These are phyloP conservation scores for Penicillium concentricum DNA, from an alignment of 2,329 filamentous ascomycete genomes.

Conservation along the genomic window DNA sequence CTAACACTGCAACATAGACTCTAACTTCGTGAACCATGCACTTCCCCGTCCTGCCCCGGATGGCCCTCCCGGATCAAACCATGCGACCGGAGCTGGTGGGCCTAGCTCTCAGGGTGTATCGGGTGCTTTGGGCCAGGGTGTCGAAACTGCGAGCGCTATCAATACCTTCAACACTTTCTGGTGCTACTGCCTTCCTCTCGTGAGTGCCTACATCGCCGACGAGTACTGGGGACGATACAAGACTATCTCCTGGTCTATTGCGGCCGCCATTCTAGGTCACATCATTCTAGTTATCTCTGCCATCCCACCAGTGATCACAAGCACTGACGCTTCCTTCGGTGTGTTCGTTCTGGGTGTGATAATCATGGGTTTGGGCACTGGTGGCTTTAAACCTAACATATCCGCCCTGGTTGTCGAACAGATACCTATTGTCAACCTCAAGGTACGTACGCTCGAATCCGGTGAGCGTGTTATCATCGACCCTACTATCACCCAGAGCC, in stretches of 20 bases:
- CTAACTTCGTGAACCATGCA: background rate
- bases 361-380: background rate
- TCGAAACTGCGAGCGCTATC: constrained; percentile 52
- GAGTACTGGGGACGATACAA: constrained; percentile 68
- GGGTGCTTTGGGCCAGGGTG: constrained; percentile 42
- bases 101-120: background rate
- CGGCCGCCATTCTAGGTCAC: constrained; percentile 61
- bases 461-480: background rate
- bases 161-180: constrained; percentile 63
- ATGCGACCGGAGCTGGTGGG: background rate
- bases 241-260: constrained; percentile 67
- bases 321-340: background rate
- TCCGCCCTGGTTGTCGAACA: background rate
- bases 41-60: background rate
- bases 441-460: background rate
- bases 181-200: constrained; percentile 60
- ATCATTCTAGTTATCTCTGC: background rate
- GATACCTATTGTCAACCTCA: background rate
- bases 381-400: background rate
- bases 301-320: background rate
- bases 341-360: background rate
- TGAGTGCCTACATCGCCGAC: constrained; percentile 66
- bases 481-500: background rate
- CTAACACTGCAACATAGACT: background rate
- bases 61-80: background rate